phyloP scores from a whole-genome alignment of 1,284 basidiomycete genomes.

The Pseudozyma tsukubaensis region DNA sequence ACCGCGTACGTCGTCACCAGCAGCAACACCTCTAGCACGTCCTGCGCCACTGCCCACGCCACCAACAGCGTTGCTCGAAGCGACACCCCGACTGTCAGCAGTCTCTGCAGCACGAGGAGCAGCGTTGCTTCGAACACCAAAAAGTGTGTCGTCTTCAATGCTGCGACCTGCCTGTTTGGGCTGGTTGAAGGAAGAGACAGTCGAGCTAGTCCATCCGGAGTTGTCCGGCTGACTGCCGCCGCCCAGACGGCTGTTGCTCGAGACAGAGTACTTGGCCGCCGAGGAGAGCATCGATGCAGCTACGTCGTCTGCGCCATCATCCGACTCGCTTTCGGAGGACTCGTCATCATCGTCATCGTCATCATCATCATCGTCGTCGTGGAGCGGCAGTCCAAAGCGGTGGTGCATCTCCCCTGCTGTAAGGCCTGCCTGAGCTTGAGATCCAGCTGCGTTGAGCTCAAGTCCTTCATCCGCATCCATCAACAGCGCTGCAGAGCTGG shows the following conservation, averaged over 20 bases:
- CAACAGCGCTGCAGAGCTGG: conserved; percentile 51
- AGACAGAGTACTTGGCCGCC: conserved; percentile 41
- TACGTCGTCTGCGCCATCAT: conserved; percentile 32
- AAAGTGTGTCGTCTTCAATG: conserved; percentile 66
- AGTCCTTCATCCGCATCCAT: conserved; percentile 59
- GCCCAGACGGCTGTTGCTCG: conserved; percentile 45
- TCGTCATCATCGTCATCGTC: conserved; percentile 50
- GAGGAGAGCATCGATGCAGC: conserved; percentile 44
- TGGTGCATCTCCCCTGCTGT: conserved; percentile 23
- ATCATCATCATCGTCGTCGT: conserved; percentile 35
- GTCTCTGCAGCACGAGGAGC: conserved; percentile 23
- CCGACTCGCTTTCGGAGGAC: conserved; percentile 44
- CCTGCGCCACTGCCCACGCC: neutral
- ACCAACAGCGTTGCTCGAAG: conserved; percentile 1
- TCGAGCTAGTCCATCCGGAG: conserved; percentile 51
- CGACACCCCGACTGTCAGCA: conserved; percentile 6
- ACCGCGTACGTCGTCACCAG: conserved; percentile 10
- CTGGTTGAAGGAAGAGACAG: conserved; percentile 47
- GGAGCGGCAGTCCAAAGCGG: conserved; percentile 28
- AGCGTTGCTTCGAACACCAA: conserved; percentile 55
- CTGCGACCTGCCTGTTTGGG: conserved; percentile 44
- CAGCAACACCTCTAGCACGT: conserved; percentile 5
- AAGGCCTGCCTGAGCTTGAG: conserved; percentile 4
- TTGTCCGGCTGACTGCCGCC: conserved; percentile 37
- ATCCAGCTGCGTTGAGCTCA: conserved; percentile 24